phyloP scores from a whole-genome alignment of 2,329 filamentous ascomycete species.

The Didymella arachidicola region DNA sequence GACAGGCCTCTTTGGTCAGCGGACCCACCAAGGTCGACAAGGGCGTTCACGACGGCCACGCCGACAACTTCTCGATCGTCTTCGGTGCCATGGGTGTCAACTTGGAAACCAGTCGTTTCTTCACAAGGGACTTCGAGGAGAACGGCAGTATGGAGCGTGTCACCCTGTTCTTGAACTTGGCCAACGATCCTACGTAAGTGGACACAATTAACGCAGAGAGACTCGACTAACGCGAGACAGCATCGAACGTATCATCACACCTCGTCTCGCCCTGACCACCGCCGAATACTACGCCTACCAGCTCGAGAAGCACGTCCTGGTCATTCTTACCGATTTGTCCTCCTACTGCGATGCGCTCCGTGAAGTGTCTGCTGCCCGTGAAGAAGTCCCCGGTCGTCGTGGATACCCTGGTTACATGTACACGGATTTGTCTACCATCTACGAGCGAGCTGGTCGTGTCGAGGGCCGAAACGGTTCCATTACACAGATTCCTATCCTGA shows the following conservation, averaged over 20 bases:
- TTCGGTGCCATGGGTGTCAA: constrained; percentile 99
- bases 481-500: constrained; percentile 97
- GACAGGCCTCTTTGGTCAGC: constrained; percentile 92
- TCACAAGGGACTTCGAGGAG: constrained; percentile 98
- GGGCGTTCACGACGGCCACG: constrained; percentile 93
- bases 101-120: constrained; percentile 98
- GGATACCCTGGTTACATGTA: constrained; percentile 99
- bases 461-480: constrained; percentile 97
- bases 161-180: constrained; percentile 97
- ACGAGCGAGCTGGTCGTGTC: constrained; percentile 98
- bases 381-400: constrained; percentile 98
- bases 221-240: constrained; percentile 56
- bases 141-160: constrained; percentile 98
- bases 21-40: constrained; percentile 95
- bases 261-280: constrained; percentile 95
- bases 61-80: constrained; percentile 99
- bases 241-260: constrained; percentile 99
- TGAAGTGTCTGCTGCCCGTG: constrained; percentile 96
- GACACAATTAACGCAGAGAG: constrained; percentile 4
- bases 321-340: constrained; percentile 97
- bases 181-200: constrained; percentile 94
- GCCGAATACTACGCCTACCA: constrained; percentile 99
- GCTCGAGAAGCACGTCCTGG: constrained; percentile 98
- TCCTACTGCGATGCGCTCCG: constrained; percentile 98
- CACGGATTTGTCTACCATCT: constrained; percentile 99